Conservation (phyloP, 2,329 filamentous ascomycete genomes). For the Eutypella sp. region DNA sequence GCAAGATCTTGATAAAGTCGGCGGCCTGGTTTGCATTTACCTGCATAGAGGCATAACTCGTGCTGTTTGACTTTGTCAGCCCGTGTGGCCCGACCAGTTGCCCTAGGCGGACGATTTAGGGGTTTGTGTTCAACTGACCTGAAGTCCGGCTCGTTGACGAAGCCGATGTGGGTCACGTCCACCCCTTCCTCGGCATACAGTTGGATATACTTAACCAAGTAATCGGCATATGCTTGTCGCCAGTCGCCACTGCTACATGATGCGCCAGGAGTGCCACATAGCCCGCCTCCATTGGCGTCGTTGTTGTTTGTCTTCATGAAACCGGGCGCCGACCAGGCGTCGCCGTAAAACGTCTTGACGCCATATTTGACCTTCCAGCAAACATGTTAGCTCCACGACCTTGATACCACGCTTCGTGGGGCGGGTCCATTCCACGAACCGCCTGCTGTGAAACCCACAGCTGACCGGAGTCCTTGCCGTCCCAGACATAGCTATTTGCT, state of each 20-base stretch:
- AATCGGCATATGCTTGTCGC: constrained; percentile 32
- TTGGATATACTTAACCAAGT: constrained; percentile 31
- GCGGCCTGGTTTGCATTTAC: constrained; percentile 41
- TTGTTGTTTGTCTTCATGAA: constrained; percentile 31
- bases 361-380: constrained; percentile 25
- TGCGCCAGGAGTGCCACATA: constrained; percentile 28
- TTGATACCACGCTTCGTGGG: background rate
- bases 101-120: constrained; percentile 6
- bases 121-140: constrained; percentile 2
- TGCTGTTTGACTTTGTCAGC: constrained; percentile 4
- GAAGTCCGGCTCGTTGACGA: constrained; percentile 9
- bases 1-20: constrained; percentile 46
- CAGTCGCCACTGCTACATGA: constrained; percentile 29
- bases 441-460: constrained; percentile 8
- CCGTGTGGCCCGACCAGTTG: constrained; percentile 3
- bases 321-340: constrained; percentile 28
- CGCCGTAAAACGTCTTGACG: constrained; percentile 39
- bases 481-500: constrained; percentile 2
- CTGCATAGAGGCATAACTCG: constrained; percentile 40
- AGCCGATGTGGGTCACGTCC: constrained; percentile 4
- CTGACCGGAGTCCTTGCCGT: constrained; percentile 7
- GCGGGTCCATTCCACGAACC: constrained; percentile 2
- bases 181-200: constrained; percentile 20
- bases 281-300: constrained; percentile 18
- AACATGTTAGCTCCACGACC: background rate